Percentiles rank a stretch among this genome's conserved stretches.
Evolutionary conservation across 257 asterid genomes (phyloP).

Genomic region (Solanum pimpinellifolium): DNA sequence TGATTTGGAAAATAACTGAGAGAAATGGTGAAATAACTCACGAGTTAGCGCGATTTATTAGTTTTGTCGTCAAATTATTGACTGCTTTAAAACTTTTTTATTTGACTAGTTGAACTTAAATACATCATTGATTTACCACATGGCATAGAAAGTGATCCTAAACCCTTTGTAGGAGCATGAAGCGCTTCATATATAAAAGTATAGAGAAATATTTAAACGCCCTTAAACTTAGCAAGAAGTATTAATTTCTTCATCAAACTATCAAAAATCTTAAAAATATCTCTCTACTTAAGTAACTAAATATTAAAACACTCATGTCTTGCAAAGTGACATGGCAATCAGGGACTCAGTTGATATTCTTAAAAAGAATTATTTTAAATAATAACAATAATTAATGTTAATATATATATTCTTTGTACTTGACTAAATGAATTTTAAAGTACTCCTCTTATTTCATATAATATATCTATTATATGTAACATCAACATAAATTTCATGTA

Average conservation of each 20-base stretch:
- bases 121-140: not conserved
- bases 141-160: not conserved
- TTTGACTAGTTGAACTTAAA: not conserved
- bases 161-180: not conserved
- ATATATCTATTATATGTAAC: not conserved
- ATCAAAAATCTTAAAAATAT: no score
- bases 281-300: not conserved
- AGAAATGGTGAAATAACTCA: not conserved
- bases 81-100: not conserved
- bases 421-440: no score
- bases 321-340: not conserved
- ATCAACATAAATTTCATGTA: not conserved
- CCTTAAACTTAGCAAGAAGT: not conserved
- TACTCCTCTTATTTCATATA: not conserved
- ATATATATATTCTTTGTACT: no score
- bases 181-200: not conserved
- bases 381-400: no score
- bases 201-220: not conserved
- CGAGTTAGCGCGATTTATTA: not conserved
- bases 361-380: no score
- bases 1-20: not conserved
- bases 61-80: no score
- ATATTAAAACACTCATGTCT: not conserved
- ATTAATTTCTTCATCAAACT: not conserved
- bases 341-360: not conserved